These are phyloP conservation scores for Globisporangium okanoganense DNA, from an alignment of 352 stramenopile genomes.

Conservation along the genomic window DNA sequence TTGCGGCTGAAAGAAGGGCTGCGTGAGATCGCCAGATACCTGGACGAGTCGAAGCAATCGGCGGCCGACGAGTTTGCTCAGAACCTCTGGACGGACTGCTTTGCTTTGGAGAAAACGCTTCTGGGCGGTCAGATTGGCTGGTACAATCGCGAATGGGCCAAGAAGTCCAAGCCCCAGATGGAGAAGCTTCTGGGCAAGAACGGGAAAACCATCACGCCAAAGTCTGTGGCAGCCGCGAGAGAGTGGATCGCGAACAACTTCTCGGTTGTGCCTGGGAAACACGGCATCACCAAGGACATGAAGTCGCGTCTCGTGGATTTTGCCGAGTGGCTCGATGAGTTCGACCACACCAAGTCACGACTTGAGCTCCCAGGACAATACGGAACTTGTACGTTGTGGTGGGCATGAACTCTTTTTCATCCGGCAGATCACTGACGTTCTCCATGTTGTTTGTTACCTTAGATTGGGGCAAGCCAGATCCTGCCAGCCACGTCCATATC, in stretches of 20 bases:
- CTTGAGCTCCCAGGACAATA: constrained; percentile 85
- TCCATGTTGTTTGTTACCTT: constrained; percentile 3
- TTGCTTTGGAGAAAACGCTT: constrained; percentile 40
- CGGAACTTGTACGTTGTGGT: constrained; percentile 42
- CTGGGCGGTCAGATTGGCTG: constrained; percentile 59
- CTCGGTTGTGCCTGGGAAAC: constrained; percentile 57
- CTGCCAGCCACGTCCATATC: constrained; percentile 55
- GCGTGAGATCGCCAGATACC: constrained; percentile 52
- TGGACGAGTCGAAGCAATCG: constrained; percentile 41
- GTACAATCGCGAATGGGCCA: constrained; percentile 77
- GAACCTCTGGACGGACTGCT: constrained; percentile 61
- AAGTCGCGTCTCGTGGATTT: constrained; percentile 77
- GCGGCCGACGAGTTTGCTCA: constrained; percentile 32
- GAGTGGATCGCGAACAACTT: constrained; percentile 78
- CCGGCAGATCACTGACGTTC: not conserved
- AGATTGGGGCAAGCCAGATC: constrained; percentile 76
- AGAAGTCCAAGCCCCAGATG: constrained; percentile 45
- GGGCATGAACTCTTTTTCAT: not conserved
- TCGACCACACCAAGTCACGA: constrained; percentile 62
- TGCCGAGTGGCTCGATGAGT: constrained; percentile 82
- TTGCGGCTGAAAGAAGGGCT: constrained; percentile 78
- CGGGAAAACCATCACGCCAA: constrained; percentile 43
- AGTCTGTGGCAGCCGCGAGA: constrained; percentile 47
- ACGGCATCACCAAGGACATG: constrained; percentile 79
- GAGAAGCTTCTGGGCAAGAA: constrained; percentile 75